Evolutionary conservation across 2,329 filamentous ascomycete genomes (phyloP), one percentile per base, ranked within the genome.

Genomic region (Pseudopithomyces chartarum): DNA sequence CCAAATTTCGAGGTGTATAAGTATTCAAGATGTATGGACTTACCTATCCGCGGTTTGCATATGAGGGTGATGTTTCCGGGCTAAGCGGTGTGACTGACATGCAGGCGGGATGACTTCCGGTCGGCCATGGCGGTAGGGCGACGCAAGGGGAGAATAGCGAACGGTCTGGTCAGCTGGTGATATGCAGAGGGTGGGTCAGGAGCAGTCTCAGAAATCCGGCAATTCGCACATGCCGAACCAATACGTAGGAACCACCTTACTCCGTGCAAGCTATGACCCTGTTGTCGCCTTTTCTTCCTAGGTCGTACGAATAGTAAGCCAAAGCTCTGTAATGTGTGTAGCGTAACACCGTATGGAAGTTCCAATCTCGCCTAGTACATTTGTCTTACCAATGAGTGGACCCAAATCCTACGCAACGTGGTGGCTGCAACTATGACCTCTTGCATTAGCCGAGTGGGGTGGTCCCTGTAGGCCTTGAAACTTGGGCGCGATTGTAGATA

Each of bases 71-170:
- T 40, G 38, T 40, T 40, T 40, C 38, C 3, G 17, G 17, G 22
- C n/a, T 42, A 12, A 42, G 48, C 48, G 48, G 48, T 51, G 48
- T 51, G 38, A 51, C 38, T 43, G 23, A 39, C 48, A 23, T 51
- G 48, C 48, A 51, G 48, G 19, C 36, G 33, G 33, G 10, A 40
- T 13, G 22, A 51, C 26, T n/a, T 34, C n/a, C 15, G n/a, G 12
- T 51, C 38, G 48, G 22, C 22, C 6, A 38, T 32, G 22, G 17
- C n/a, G 47, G 36, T 33, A 42, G 26, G 48, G 11, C 26, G 26
- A 8, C 42, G 17, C 12, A 51, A 34, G 32, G 26, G 22, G 23
- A 23, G 20, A 10, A 23, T 19, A 19, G 22, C 45, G 7, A 51
- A 42, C 43, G 19, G 20, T 44, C 42, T 23, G 26, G 33, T 42